Conservation (phyloP, 371 early-diverging fungal genomes). For the Sporodiniella umbellata region DNA sequence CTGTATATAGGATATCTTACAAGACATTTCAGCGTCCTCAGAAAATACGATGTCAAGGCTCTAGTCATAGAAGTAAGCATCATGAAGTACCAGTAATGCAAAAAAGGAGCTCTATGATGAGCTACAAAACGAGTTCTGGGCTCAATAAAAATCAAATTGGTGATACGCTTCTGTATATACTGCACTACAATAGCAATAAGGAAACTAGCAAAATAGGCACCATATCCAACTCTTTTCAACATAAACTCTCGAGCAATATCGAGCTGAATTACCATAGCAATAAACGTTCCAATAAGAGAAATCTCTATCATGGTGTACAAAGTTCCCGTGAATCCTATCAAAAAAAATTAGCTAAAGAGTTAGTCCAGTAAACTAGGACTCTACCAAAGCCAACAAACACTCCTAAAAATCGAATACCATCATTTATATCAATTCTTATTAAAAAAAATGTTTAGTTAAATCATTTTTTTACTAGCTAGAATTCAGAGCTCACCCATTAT, state of each 20-base stretch:
- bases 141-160: slow-evolving; percentile 37
- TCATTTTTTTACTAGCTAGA: not conserved
- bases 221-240: slow-evolving; percentile 31
- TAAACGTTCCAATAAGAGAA: slow-evolving; percentile 27
- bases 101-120: slow-evolving; percentile 37
- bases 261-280: slow-evolving; percentile 29
- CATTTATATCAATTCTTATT: slow-evolving; percentile 46
- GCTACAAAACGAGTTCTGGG: slow-evolving; percentile 25
- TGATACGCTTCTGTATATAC: slow-evolving; percentile 41
- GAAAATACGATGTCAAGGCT: slow-evolving; percentile 46
- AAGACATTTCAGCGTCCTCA: slow-evolving; percentile 36
- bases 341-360: not conserved
- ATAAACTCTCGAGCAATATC: slow-evolving; percentile 31
- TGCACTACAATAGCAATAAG: slow-evolving; percentile 44
- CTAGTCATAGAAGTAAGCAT: slow-evolving; percentile 51
- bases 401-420: slow-evolving; percentile 47
- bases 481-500: slow-evolving; percentile 28
- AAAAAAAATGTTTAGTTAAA: not conserved
- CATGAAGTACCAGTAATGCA: slow-evolving; percentile 53
- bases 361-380: not conserved
- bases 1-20: slow-evolving; percentile 46
- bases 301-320: slow-evolving; percentile 46
- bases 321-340: slow-evolving; percentile 42
- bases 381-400: slow-evolving; percentile 47
- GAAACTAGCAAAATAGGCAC: slow-evolving; percentile 44